These are phyloP conservation scores for Kluyveromyces sp. DNA, from an alignment of 1,139 yeast species.

Conservation along the genomic window DNA sequence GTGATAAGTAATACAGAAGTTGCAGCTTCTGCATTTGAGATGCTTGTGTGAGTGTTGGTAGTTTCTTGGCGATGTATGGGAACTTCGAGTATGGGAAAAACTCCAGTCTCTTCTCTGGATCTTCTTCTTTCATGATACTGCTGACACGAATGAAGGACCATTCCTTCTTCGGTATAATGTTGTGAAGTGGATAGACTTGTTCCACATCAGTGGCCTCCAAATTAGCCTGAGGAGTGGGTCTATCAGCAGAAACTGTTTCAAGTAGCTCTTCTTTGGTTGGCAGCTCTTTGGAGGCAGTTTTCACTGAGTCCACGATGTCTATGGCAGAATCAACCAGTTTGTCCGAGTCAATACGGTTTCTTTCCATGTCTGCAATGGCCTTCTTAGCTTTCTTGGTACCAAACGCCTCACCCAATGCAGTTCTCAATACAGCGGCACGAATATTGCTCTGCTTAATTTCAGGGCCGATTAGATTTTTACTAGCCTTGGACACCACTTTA, in stretches of 20 bases:
- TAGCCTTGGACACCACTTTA: constrained; percentile 48
- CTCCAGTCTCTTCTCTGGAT: constrained; percentile 43
- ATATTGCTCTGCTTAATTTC: constrained; percentile 46
- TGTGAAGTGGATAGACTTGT: constrained; percentile 69
- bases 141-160: constrained; percentile 58
- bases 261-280: constrained; percentile 61
- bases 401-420: constrained; percentile 86
- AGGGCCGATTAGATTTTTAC: constrained; percentile 52
- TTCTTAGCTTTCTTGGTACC: constrained; percentile 96
- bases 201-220: constrained; percentile 72
- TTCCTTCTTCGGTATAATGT: constrained; percentile 64
- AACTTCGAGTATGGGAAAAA: constrained; percentile 58
- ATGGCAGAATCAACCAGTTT: constrained; percentile 65
- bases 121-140: constrained; percentile 45
- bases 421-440: constrained; percentile 55
- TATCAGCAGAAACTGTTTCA: constrained; percentile 48
- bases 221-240: constrained; percentile 80
- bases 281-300: constrained; percentile 58
- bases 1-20: constrained; percentile 68
- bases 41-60: constrained; percentile 38
- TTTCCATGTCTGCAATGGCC: constrained; percentile 73
- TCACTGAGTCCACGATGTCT: constrained; percentile 78
- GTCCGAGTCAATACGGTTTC: constrained; percentile 81
- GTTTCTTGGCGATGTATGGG: constrained; percentile 45
- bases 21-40: constrained; percentile 55